phyloP scores from a whole-genome alignment of 257 asterid genomes.

The Solanum lignicaule region DNA sequence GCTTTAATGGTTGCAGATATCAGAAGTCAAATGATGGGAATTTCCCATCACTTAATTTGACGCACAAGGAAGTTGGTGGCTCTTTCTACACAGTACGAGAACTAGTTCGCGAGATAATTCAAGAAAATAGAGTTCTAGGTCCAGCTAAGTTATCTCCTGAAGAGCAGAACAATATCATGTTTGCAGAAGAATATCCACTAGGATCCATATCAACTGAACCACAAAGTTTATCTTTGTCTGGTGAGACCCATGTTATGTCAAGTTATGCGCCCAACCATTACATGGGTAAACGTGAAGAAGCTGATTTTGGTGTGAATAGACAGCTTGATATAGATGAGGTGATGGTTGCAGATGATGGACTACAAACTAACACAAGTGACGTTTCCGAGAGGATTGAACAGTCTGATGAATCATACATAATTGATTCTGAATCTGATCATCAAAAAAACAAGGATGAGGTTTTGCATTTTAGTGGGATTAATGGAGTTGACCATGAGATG shows the following conservation, averaged over 20 bases:
- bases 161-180: constrained; percentile 27
- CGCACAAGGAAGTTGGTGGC: constrained; percentile 96
- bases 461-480: neutral
- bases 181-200: constrained; percentile 48
- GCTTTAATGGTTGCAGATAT: constrained; percentile 37
- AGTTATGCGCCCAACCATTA: constrained; percentile 1
- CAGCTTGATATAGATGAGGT: constrained; percentile 6
- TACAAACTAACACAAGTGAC: neutral
- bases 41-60: constrained; percentile 76
- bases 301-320: constrained; percentile 8
- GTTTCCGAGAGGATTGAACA: constrained; percentile 5
- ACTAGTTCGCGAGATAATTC: constrained; percentile 80
- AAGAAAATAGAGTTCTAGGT: constrained; percentile 79
- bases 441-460: constrained; percentile 13
- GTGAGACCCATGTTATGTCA: constrained; percentile 10
- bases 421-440: constrained; percentile 9
- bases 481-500: neutral
- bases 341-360: neutral
- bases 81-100: constrained; percentile 86
- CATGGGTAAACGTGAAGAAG: constrained; percentile 19
- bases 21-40: constrained; percentile 53
- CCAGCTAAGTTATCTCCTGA: constrained; percentile 45
- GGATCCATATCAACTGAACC: constrained; percentile 64
- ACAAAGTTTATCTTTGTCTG: constrained; percentile 19
- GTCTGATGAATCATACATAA: constrained; percentile 7